Percentiles rank a stretch among this genome's conserved stretches.
These are phyloP conservation scores for Nannochloropsis gaditana DNA, from an alignment of 108 stramenopile species.

Conservation along the genomic window DNA sequence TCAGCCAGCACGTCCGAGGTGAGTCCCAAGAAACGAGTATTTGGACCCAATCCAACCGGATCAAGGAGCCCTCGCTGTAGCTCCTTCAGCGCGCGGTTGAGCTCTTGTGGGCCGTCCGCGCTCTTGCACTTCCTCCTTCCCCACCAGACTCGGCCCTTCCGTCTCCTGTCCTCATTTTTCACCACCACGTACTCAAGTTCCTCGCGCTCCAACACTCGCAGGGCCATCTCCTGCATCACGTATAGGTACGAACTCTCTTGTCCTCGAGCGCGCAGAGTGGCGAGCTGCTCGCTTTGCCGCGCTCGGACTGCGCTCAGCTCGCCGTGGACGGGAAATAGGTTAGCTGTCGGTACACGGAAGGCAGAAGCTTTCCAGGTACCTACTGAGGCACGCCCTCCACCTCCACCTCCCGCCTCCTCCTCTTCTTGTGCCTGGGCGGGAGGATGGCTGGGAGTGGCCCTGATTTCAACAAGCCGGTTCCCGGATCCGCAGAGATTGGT, in stretches of 20 bases:
- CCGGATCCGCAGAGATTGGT: too few relatives aligned
- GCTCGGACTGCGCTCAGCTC: not conserved
- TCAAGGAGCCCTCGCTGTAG: not conserved
- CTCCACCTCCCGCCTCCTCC: not conserved
- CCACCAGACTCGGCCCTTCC: not conserved
- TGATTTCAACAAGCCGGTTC: too few relatives aligned
- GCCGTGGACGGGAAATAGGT: not conserved
- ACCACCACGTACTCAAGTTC: not conserved
- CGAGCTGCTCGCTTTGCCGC: not conserved
- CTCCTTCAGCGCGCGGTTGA: not conserved
- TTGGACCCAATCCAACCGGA: not conserved
- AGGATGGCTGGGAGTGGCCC: too few relatives aligned
- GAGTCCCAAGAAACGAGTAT: not conserved
- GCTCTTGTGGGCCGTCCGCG: not conserved
- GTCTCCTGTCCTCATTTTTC: not conserved
- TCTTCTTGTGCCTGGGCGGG: not conserved
- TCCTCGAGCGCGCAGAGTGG: not conserved
- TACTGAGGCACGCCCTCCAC: not conserved
- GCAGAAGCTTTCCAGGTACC: not conserved
- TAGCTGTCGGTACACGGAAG: not conserved
- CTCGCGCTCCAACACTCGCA: not conserved
- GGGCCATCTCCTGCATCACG: not conserved
- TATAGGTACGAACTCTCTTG: not conserved
- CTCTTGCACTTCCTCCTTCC: not conserved
- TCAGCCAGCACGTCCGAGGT: not conserved